phyloP scores from a whole-genome alignment of 768 basidiomycete species.

The Leccinum disarticulatum region DNA sequence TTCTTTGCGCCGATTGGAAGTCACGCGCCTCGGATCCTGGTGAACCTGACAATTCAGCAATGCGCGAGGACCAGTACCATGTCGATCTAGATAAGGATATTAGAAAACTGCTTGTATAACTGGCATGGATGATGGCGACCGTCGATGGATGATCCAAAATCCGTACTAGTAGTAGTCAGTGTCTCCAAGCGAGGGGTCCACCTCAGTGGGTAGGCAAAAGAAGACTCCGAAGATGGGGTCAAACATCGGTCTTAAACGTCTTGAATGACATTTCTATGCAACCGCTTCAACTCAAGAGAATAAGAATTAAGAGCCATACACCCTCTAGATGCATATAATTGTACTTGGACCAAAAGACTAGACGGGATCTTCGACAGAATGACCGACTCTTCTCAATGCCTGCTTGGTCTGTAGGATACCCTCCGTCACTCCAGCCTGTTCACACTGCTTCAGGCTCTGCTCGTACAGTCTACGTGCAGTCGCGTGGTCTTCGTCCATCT shows the following conservation, averaged over 20 bases:
- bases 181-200: no score
- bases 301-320: background rate
- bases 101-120: no score
- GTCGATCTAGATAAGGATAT: no score
- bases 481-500: constrained; percentile 36
- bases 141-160: no score
- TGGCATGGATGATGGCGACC: no score
- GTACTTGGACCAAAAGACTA: background rate
- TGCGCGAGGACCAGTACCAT: no score
- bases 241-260: background rate
- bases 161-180: no score
- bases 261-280: constrained; percentile 32
- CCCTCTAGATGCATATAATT: background rate
- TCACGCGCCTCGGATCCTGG: no score
- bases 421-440: constrained; percentile 32
- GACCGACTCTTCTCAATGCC: constrained; percentile 33
- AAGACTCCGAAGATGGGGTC: no score
- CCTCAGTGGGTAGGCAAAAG: no score
- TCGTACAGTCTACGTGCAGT: constrained; percentile 33
- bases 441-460: constrained; percentile 33
- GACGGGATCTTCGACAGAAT: background rate
- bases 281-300: background rate
- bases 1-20: no score
- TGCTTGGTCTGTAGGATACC: constrained; percentile 36
- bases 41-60: no score